These are phyloP conservation scores for Rhinocladiella similis DNA, from an alignment of 2,329 filamentous ascomycete species.

Conservation along the genomic window DNA sequence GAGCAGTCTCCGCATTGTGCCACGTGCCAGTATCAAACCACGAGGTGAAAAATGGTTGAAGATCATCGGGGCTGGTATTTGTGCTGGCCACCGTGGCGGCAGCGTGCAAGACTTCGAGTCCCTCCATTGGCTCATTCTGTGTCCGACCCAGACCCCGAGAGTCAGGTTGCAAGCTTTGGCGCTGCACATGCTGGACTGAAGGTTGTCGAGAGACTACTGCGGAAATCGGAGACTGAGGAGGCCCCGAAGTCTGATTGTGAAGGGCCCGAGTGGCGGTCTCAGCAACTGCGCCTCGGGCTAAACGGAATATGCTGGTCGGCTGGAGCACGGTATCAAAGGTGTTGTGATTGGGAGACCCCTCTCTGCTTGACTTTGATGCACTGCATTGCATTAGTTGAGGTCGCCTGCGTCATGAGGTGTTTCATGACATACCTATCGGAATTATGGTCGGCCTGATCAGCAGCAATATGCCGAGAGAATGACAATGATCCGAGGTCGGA, in stretches of 20 bases:
- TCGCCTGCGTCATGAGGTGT: neutral
- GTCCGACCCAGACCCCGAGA: no score
- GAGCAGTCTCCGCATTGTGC: slow-evolving; percentile 12
- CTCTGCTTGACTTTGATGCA: slow-evolving; percentile 4
- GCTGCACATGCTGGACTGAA: no score
- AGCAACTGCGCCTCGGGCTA: slow-evolving; percentile 8
- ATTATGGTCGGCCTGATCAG: neutral
- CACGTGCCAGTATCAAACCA: slow-evolving; percentile 13
- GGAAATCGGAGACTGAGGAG: no score
- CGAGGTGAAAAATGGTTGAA: slow-evolving; percentile 9
- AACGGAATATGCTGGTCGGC: slow-evolving; percentile 10
- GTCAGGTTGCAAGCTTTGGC: no score
- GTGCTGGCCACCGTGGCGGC: slow-evolving; percentile 1
- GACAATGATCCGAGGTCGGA: neutral
- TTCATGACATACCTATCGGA: neutral
- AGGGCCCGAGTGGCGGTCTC: neutral
- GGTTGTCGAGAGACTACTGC: no score
- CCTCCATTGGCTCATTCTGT: no score
- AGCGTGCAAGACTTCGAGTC: neutral
- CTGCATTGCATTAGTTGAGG: neutral
- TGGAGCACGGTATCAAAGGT: slow-evolving; percentile 12
- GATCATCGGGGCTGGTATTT: slow-evolving; percentile 4
- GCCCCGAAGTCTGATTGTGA: neutral
- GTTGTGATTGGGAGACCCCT: slow-evolving; percentile 9
- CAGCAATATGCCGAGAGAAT: neutral